These are phyloP conservation scores for Lipomyces lipofer DNA, from an alignment of 805 yeast species.

Conservation along the genomic window DNA sequence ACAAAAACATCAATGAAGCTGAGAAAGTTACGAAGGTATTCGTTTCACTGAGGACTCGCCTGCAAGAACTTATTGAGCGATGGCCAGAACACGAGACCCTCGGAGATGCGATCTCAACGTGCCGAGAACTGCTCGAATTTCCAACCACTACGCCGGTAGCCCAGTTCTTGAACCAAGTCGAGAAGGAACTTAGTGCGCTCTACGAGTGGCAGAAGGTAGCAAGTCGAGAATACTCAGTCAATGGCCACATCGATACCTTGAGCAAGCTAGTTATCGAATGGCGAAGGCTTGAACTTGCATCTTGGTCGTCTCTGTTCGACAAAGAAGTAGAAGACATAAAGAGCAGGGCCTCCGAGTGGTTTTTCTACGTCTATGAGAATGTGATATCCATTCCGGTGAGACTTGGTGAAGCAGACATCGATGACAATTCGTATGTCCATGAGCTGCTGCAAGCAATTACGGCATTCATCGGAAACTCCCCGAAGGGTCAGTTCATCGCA, in stretches of 20 bases:
- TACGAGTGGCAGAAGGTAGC: conserved; percentile 96
- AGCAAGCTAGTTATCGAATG: conserved; percentile 78
- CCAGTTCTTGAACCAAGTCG: conserved; percentile 74
- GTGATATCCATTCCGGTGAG: conserved; percentile 42
- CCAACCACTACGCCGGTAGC: conserved; percentile 74
- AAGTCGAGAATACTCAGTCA: conserved; percentile 68
- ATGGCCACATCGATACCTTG: conserved; percentile 54
- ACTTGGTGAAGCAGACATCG: conserved; percentile 43
- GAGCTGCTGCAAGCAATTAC: conserved; percentile 61
- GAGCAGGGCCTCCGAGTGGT: conserved; percentile 71
- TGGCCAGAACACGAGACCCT: conserved; percentile 98
- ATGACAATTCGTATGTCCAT: conserved; percentile 38
- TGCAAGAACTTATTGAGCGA: conserved; percentile 51
- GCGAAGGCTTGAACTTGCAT: conserved; percentile 82
- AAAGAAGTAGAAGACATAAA: conserved; percentile 57
- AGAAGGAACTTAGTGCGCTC: conserved; percentile 78
- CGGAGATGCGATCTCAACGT: conserved; percentile 61
- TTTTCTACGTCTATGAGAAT: conserved; percentile 87
- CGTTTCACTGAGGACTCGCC: conserved; percentile 39
- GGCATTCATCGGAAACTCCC: conserved; percentile 70
- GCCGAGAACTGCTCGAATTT: conserved; percentile 63
- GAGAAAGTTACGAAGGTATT: conserved; percentile 56
- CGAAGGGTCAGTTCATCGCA: conserved; percentile 68
- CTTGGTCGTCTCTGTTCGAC: conserved; percentile 77
- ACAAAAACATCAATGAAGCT: conserved; percentile 60